Percentiles rank a stretch among this genome's conserved stretches.
Conservation (phyloP, 257 asterid species). For the Nicotiana noctiflora region DNA sequence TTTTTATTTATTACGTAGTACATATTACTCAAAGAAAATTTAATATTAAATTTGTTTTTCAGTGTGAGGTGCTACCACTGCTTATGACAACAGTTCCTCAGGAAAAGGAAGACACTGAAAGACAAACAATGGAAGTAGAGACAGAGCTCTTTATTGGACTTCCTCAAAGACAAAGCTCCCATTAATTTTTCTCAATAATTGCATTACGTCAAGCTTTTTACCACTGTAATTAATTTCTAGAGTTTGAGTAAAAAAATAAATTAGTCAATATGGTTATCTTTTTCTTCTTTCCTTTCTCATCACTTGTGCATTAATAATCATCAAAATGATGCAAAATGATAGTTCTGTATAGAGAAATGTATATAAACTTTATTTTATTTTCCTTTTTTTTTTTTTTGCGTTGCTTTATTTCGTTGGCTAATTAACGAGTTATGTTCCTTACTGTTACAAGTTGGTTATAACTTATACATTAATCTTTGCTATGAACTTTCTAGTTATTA, state of each 20-base stretch:
- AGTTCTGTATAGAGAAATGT: neutral
- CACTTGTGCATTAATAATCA: neutral
- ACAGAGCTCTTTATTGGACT: slow-evolving; percentile 46
- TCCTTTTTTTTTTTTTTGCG: no score
- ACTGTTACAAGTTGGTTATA: no score
- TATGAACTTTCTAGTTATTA: no score
- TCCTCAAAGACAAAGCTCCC: slow-evolving; percentile 14
- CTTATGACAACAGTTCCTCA: slow-evolving; percentile 15
- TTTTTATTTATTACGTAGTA: no score
- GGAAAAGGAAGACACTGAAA: neutral
- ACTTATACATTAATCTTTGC: no score
- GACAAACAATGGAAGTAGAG: slow-evolving; percentile 30
- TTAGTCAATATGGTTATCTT: neutral
- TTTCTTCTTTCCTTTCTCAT: neutral
- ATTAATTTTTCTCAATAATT: neutral
- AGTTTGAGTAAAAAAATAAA: neutral
- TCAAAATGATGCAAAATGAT: neutral
- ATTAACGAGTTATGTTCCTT: no score
- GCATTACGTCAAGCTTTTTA: neutral
- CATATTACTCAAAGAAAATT: no score
- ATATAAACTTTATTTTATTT: neutral
- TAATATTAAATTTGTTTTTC: neutral
- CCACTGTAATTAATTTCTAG: neutral
- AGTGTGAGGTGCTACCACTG: slow-evolving; percentile 25
- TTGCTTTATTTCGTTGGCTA: no score